Evolutionary conservation across 1,284 basidiomycete species (phyloP), one percentile per base, ranked within the genome.

Genomic region (Ustilago nuda): DNA sequence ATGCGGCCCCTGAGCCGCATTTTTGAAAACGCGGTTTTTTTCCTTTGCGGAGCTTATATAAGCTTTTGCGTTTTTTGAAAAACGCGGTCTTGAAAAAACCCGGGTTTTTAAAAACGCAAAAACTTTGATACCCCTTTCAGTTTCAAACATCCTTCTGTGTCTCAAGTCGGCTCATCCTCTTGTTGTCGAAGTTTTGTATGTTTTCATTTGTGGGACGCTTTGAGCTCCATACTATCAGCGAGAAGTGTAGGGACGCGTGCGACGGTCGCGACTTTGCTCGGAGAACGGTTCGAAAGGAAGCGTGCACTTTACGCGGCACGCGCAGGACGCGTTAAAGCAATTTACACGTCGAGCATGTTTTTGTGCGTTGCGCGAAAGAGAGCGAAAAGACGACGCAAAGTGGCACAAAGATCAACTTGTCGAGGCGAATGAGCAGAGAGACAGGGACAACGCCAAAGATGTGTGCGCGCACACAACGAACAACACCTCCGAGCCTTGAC

Each of bases 351-450:
- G 65, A 39, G 32, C 61, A 55, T 36, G 51, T 51, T 66, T 66
- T 48, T n/a, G 48, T 23, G 11, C 45, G 45, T 48, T 48, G 45
- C 45, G 45, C 17, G 45, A 48, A 48, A 30, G 30, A 63, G 39
- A 6, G 32, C 11, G 13, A 46, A 41, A 6, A 41, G 39, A 41
- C 39, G 15, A 13, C 36, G 36, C 2, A 13, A 19, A 35, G 27
- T 27, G 27, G 30, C 57, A 54, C 46, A 56, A 51, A 63, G 37
- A 17, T 57, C 55, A 81, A 48, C 62, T 80, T 15, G 71, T 82
- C 41, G 90, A 48, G 37, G 53, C 48, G 91, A 27, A 90, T 91
- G 90, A 87, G 90, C 79, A 90, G 90, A 7, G 90, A 48, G 91
- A 0, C 32, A 9, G 9, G 15, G 35, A 27, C 23, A 19, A 27